These are phyloP conservation scores for Colletotrichum abscissum DNA, from an alignment of 2,329 filamentous ascomycete species.

Conservation along the genomic window DNA sequence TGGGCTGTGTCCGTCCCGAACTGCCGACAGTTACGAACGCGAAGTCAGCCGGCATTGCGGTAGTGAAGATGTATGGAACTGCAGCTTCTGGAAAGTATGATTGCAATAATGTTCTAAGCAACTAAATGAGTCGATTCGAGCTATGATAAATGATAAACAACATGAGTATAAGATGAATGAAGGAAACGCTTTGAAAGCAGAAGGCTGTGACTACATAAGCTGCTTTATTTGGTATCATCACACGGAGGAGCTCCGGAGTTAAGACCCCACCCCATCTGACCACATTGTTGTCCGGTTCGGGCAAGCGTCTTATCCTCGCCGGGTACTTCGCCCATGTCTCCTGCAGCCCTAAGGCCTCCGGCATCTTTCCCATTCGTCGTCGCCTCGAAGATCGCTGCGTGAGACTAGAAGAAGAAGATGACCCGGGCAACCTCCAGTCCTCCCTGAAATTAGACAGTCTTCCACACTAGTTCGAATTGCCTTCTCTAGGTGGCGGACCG, in stretches of 20 bases:
- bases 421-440: not conserved
- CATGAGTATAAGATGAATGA: not conserved
- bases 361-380: not conserved
- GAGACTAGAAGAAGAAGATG: not conserved
- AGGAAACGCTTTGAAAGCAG: not conserved
- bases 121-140: not conserved
- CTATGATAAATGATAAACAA: not conserved
- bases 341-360: not conserved
- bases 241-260: not conserved
- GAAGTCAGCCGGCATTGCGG: not conserved
- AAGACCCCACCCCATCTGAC: not conserved
- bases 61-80: not conserved
- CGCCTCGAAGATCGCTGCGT: not conserved
- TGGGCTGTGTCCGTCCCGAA: not conserved
- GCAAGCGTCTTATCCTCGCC: not conserved
- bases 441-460: not conserved
- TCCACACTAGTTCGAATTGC: not conserved
- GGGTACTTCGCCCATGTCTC: not conserved
- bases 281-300: not conserved
- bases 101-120: not conserved
- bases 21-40: not conserved
- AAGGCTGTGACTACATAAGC: not conserved
- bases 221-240: no score
- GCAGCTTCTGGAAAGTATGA: not conserved
- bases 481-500: constrained; percentile 21